Conservation (phyloP, 441 rosid species). For the Melastoma candidum region DNA sequence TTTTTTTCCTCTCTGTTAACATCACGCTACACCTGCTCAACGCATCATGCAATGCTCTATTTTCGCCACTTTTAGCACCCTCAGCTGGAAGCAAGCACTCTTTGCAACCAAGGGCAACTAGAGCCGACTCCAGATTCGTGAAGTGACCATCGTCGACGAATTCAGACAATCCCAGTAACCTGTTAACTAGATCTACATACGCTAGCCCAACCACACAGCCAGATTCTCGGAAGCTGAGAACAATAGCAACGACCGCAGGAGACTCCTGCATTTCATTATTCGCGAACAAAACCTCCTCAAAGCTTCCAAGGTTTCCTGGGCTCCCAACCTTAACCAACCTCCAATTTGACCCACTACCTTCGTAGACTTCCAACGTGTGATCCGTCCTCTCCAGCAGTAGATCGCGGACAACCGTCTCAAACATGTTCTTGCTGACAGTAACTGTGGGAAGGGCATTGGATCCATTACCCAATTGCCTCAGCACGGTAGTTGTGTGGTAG, state of each 20-base stretch:
- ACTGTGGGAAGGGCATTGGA: slow-evolving; percentile 75
- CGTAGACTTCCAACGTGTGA: slow-evolving; percentile 81
- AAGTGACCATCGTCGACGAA: slow-evolving; percentile 93
- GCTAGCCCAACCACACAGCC: slow-evolving; percentile 71
- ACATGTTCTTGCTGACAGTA: slow-evolving; percentile 77
- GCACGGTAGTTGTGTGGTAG: slow-evolving; percentile 69
- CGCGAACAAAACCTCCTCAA: slow-evolving; percentile 92
- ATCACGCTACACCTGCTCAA: slow-evolving; percentile 69
- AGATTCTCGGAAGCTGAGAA: slow-evolving; percentile 52
- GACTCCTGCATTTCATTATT: slow-evolving; percentile 95
- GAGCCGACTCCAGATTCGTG: slow-evolving; percentile 80
- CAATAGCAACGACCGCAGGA: slow-evolving; percentile 71
- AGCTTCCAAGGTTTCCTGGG: slow-evolving; percentile 93
- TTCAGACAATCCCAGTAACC: slow-evolving; percentile 77
- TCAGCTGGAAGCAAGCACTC: slow-evolving; percentile 89
- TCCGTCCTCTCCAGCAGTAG: slow-evolving; percentile 89
- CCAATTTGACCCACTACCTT: slow-evolving; percentile 96
- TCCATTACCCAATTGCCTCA: slow-evolving; percentile 75
- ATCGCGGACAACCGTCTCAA: slow-evolving; percentile 79
- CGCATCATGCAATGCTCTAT: slow-evolving; percentile 50
- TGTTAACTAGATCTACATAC: slow-evolving; percentile 76
- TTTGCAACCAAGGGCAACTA: slow-evolving; percentile 91
- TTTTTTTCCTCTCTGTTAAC: slow-evolving; percentile 84
- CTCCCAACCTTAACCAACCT: slow-evolving; percentile 71
- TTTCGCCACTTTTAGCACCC: slow-evolving; percentile 46